phyloP scores from a whole-genome alignment of 495 filamentous ascomycete genomes.

The Aspergillus bridgeri region DNA sequence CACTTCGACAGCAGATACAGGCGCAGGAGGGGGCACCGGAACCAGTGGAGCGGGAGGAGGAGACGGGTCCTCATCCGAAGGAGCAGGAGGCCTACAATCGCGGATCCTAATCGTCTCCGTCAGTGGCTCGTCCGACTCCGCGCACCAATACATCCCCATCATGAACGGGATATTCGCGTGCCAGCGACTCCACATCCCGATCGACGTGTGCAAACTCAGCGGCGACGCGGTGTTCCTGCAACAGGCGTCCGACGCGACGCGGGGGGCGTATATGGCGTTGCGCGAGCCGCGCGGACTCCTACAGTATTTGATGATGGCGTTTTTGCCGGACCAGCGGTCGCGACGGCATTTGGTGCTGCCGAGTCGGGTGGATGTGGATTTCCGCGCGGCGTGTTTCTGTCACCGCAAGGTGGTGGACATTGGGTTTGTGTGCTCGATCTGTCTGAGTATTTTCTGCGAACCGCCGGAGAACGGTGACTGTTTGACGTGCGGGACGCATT shows the following conservation, averaged over 20 bases:
- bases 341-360: slow-evolving; percentile 67
- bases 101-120: slow-evolving; percentile 85
- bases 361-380: slow-evolving; percentile 85
- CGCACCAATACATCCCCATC: slow-evolving; percentile 91
- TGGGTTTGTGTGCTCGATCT: slow-evolving; percentile 93
- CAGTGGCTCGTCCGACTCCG: slow-evolving; percentile 76
- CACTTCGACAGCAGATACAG: slow-evolving; percentile 25
- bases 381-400: slow-evolving; percentile 95
- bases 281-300: slow-evolving; percentile 65
- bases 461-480: slow-evolving; percentile 67
- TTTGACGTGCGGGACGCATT: slow-evolving; percentile 83
- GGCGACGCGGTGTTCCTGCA: slow-evolving; percentile 91
- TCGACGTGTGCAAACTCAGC: slow-evolving; percentile 84
- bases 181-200: slow-evolving; percentile 74
- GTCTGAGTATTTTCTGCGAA: slow-evolving; percentile 78
- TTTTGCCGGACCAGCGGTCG: slow-evolving; percentile 70
- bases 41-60: too few relatives aligned
- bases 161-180: slow-evolving; percentile 98
- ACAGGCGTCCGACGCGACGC: slow-evolving; percentile 87
- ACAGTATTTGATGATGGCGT: slow-evolving; percentile 95
- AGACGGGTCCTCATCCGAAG: too few relatives aligned
- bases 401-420: slow-evolving; percentile 87
- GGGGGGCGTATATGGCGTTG: slow-evolving; percentile 79
- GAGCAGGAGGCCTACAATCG: slow-evolving; percentile 57
- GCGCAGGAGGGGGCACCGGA: slow-evolving; percentile 17